Conservation (phyloP, 2,329 filamentous ascomycete species). For the Madurella mycetomatis region DNA sequence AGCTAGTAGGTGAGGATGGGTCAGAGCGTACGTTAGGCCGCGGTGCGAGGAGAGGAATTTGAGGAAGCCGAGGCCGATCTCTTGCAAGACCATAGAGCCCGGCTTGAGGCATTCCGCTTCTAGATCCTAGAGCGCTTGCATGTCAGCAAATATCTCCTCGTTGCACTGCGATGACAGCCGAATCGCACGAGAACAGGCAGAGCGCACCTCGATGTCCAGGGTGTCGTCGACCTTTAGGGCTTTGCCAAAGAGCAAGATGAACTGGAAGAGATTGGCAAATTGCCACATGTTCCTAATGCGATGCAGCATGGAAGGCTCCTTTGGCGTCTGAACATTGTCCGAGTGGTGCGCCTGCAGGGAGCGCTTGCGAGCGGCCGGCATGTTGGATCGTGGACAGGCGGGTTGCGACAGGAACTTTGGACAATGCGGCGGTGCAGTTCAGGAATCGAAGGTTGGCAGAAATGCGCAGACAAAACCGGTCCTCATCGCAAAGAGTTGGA, state of each 20-base stretch:
- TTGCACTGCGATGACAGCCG: not conserved
- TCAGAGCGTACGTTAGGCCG: constrained; percentile 70
- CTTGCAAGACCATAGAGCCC: constrained; percentile 66
- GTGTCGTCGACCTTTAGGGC: constrained; percentile 85
- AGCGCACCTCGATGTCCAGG: constrained; percentile 78
- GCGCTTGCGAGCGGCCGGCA: constrained; percentile 48
- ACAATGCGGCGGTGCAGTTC: not conserved
- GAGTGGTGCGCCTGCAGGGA: constrained; percentile 41
- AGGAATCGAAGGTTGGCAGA: not conserved
- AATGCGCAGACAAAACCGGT: not conserved
- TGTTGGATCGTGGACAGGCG: constrained; percentile 23
- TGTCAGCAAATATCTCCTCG: constrained; percentile 4
- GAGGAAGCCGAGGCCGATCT: constrained; percentile 80
- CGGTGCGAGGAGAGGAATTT: constrained; percentile 94
- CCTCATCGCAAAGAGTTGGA: constrained; percentile 3
- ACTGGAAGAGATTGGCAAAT: constrained; percentile 90
- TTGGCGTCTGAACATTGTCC: constrained; percentile 26
- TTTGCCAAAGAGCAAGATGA: constrained; percentile 85
- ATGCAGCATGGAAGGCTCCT: constrained; percentile 47
- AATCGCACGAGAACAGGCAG: not conserved
- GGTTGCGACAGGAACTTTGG: not conserved
- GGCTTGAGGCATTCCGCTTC: constrained; percentile 85
- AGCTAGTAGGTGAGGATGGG: not conserved
- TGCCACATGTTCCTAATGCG: constrained; percentile 89
- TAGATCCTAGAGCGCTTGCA: constrained; percentile 58